Evolutionary conservation across 2,329 filamentous ascomycete genomes (phyloP).

Genomic region (Zymoseptoria ardabiliae): DNA sequence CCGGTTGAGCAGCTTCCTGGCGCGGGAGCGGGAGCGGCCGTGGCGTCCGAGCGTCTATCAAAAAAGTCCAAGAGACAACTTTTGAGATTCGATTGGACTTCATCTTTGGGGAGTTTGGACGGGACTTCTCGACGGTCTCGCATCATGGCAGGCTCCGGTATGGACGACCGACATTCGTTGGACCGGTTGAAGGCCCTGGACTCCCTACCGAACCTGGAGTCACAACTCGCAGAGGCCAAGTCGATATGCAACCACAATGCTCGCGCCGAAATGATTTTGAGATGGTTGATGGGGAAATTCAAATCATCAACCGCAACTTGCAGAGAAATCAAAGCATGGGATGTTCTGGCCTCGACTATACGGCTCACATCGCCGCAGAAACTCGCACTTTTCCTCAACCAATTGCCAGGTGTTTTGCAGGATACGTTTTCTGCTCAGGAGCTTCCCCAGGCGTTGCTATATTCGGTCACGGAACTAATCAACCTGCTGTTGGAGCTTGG

Average conservation of each 20-base stretch:
- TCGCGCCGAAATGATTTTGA: conserved; percentile 53
- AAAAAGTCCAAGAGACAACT: background rate
- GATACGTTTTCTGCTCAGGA: conserved; percentile 38
- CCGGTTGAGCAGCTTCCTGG: background rate
- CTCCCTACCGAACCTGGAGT: conserved; percentile 16
- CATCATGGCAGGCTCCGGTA: conserved; percentile 9
- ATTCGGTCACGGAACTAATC: conserved; percentile 10
- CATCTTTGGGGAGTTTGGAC: background rate
- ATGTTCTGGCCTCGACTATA: conserved; percentile 54
- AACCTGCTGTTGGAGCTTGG: conserved; percentile 15
- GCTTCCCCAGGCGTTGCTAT: conserved; percentile 2
- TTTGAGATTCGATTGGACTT: background rate
- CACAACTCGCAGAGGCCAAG: conserved; percentile 23
- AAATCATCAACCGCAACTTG: conserved; percentile 39
- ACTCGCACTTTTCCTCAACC: conserved; percentile 62
- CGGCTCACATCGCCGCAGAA: conserved; percentile 60
- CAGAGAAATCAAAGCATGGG: conserved; percentile 45
- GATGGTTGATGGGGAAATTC: conserved; percentile 58
- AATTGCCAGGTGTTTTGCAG: conserved; percentile 60
- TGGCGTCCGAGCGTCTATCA: background rate
- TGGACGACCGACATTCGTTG: conserved; percentile 28
- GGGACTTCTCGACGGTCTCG: background rate
- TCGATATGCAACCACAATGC: conserved; percentile 26
- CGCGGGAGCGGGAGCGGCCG: background rate
- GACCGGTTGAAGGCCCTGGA: conserved; percentile 35